Base-by-base conservation (phyloP, 352 stramenopile genomes). In the Pythium myriotylum region DNA sequence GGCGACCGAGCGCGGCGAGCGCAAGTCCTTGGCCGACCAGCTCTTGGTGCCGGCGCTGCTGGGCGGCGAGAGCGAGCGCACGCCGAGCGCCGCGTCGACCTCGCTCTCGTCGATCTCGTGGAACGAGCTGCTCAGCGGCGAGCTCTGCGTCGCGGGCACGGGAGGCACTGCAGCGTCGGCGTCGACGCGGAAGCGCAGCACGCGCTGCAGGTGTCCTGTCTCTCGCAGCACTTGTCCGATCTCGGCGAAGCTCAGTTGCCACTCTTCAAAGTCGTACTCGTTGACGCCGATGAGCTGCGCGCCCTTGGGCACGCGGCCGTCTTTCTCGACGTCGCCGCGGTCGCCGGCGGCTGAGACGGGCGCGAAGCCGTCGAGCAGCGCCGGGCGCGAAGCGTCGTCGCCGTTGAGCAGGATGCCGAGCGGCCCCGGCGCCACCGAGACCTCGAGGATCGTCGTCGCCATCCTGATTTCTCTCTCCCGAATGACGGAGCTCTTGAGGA, bases 371-470 rank as follows among this genome's bases (percentile, higher is more conserved):
- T 90, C 81, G 39, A 93, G 79, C 52, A 90, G n/a, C 14, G 79
- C 71, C 3, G 71, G 70, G 16, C 29, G 43, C 32, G 72, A 45
- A 4, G 46, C 41, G 32, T 63, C 66, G 19, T 67, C 74, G 54
- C 70, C 72, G 48, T 91, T 80, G 23, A 93, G 75, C 41, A 93
- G 35, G 57, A 93, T 86, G 37, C 81, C 84, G 12, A 93, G 68
- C 20, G 84, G 78, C 9, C 83, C 83, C 13, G 79, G 75, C 17
- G 74, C 66, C 55, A 90, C 78, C 2, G 42, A 26, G 19, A 93
- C 66, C 19, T 84, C 70, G 35, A 86, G 65, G 54, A 84, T 39
- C 13, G 59, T n/a, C n/a, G n/a, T n/a, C n/a, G n/a, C n/a, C n/a
- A n/a, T 49, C 42, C 42, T 49, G 42, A 49, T 49, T 49, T 49